Conservation (phyloP, 148 eudicot species). For the Nyssa sinensis region DNA sequence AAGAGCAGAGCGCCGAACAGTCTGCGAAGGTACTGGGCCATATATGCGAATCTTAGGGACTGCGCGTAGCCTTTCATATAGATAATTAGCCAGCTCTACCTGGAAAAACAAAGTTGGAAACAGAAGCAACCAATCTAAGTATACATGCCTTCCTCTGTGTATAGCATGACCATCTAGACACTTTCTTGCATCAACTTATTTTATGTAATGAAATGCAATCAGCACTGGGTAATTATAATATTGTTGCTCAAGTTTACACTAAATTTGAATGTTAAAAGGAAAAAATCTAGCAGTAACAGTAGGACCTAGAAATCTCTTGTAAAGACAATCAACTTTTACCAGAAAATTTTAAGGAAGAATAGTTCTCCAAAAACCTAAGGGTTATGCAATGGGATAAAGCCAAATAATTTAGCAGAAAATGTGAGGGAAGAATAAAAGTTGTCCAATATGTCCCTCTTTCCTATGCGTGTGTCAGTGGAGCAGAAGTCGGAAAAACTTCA, state of each 20-base stretch:
- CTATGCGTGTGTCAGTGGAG: no score
- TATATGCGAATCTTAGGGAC: slow-evolving; percentile 70
- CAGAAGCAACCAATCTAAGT: slow-evolving; percentile 5
- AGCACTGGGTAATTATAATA: background rate
- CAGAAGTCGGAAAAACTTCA: no score
- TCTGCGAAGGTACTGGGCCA: slow-evolving; percentile 74
- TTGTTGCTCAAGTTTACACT: background rate
- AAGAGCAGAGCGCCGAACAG: slow-evolving; percentile 70
- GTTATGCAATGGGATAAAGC: background rate
- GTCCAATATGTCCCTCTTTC: no score
- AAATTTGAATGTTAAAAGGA: background rate
- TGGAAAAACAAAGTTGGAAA: slow-evolving; percentile 21
- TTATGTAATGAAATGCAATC: background rate
- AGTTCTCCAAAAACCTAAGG: background rate
- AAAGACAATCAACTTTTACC: background rate
- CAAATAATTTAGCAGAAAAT: no score
- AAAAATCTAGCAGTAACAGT: background rate
- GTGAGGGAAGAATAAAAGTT: no score
- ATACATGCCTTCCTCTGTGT: background rate
- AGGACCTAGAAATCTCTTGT: background rate
- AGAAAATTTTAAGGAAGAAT: background rate
- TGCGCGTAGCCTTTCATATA: slow-evolving; percentile 55
- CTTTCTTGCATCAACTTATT: background rate
- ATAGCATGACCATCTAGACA: background rate
- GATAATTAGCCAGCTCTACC: slow-evolving; percentile 73